Evolutionary conservation across 345 rosid species (phyloP), one percentile per base, ranked within the genome.

Genomic region (Murraya koenigii): DNA sequence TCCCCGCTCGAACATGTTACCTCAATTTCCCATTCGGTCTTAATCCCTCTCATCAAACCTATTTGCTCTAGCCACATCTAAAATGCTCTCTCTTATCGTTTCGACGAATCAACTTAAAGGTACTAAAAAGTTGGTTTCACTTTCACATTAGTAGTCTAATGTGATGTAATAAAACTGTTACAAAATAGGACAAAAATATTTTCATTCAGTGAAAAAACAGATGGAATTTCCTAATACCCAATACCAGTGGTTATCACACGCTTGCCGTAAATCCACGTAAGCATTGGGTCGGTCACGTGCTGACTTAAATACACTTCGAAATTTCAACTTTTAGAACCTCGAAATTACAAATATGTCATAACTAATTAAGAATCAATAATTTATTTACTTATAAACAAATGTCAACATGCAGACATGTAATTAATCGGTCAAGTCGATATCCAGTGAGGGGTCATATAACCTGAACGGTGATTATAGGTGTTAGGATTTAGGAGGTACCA

Each of bases 281-380:
- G 41, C 39, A 59, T 22, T 54, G 26, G 17, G 76, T 26, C 56
- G 76, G 76, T 73, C 75, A 25, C 49, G 28, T 39, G 76, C 55
- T 25, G 55, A 72, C 56, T 38, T 38, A 26, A 15, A 13, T 55
- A 13, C 25, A 23, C 33, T 25, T 59, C 10, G 67, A 60, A 19
- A 62, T 72, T 59, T 72, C 75, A 36, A 58, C 75, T 36, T 35
- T 74, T 26, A 2, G 28, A 44, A 5, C 32, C 59, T 75, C 61
- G 9, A 75, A 75, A 41, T 63, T 26, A 2, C 39, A 70, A 70
- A 49, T 36, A 14, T 3, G 5, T 56, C 35, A 23, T 7, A 23
- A 11, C 56, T 32, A 13, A 13, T 44, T 44, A 28, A 30, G 38
- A n/a, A 8, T 6, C 15, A 6, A 26, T 19, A 7, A 69, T 47